phyloP scores from a whole-genome alignment of 352 stramenopile species.

The Pythium brachiatum region DNA sequence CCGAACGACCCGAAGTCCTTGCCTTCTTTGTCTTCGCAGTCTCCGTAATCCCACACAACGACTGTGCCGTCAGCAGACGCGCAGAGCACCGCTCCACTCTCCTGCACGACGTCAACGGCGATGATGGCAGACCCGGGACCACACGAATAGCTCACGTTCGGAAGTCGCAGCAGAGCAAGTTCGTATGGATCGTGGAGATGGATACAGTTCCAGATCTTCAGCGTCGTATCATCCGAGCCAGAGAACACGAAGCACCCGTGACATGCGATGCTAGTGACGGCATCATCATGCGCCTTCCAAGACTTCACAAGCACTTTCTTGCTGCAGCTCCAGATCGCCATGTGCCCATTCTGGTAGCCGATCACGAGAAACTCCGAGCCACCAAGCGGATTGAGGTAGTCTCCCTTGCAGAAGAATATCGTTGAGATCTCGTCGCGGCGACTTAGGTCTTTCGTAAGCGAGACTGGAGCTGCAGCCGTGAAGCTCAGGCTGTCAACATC shows the following conservation, averaged over 20 bases:
- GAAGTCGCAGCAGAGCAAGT: conserved; percentile 43
- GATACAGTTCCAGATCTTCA: conserved; percentile 72
- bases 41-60: conserved; percentile 58
- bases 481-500: conserved; percentile 35
- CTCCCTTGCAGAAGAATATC: conserved; percentile 49
- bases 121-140: conserved; percentile 46
- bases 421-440: conserved; percentile 46
- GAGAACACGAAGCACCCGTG: conserved; percentile 80
- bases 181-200: conserved; percentile 49
- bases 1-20: conserved; percentile 39
- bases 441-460: conserved; percentile 25
- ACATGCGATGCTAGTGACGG: conserved; percentile 44
- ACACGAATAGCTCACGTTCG: conserved; percentile 32
- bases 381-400: conserved; percentile 32
- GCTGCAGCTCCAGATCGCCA: conserved; percentile 59
- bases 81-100: conserved; percentile 40
- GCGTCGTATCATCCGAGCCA: conserved; percentile 56
- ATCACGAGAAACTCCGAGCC: conserved; percentile 55
- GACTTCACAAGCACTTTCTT: conserved; percentile 40
- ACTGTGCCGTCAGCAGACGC: conserved; percentile 54
- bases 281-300: conserved; percentile 56
- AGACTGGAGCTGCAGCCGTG: conserved; percentile 1
- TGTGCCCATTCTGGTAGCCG: conserved; percentile 49
- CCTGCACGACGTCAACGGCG: conserved; percentile 41
- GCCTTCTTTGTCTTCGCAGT: conserved; percentile 35